Evolutionary conservation across 805 yeast species (phyloP).

Genomic region (Ogataea polymorpha): DNA sequence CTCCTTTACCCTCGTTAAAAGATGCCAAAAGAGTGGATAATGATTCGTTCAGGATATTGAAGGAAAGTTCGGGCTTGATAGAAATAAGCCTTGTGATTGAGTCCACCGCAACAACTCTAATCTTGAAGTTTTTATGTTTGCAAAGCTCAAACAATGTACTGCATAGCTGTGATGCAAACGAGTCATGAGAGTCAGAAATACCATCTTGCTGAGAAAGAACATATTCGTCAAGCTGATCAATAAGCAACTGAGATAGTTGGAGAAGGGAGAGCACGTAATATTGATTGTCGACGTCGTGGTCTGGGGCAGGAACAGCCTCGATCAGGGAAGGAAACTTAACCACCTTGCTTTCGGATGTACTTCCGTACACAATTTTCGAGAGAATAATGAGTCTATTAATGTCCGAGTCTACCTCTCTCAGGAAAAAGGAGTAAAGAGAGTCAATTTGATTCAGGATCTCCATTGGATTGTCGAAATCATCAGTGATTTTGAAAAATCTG

Average conservation of each 20-base stretch:
- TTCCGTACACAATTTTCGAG: slow-evolving; percentile 25
- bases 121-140: slow-evolving; percentile 36
- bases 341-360: slow-evolving; percentile 11
- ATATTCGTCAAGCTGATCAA: slow-evolving; percentile 32
- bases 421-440: slow-evolving; percentile 26
- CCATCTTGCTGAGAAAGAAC: slow-evolving; percentile 31
- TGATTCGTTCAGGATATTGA: slow-evolving; percentile 32
- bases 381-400: slow-evolving; percentile 32
- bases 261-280: slow-evolving; percentile 30
- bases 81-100: slow-evolving; percentile 33
- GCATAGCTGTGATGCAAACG: slow-evolving; percentile 33
- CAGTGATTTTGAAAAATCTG: slow-evolving; percentile 5
- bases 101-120: slow-evolving; percentile 41
- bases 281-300: slow-evolving; percentile 16
- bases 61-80: slow-evolving; percentile 32
- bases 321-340: slow-evolving; percentile 22
- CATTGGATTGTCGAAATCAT: slow-evolving; percentile 9
- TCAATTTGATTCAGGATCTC: slow-evolving; percentile 28
- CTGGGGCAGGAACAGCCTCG: slow-evolving; percentile 13
- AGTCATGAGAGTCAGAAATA: slow-evolving; percentile 23
- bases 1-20: slow-evolving; percentile 33
- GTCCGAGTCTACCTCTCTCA: slow-evolving; percentile 33
- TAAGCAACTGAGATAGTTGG: slow-evolving; percentile 27
- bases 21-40: slow-evolving; percentile 34
- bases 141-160: slow-evolving; percentile 36